phyloP scores from a whole-genome alignment of 2,329 filamentous ascomycete genomes.

The Fusarium cyanostomum region DNA sequence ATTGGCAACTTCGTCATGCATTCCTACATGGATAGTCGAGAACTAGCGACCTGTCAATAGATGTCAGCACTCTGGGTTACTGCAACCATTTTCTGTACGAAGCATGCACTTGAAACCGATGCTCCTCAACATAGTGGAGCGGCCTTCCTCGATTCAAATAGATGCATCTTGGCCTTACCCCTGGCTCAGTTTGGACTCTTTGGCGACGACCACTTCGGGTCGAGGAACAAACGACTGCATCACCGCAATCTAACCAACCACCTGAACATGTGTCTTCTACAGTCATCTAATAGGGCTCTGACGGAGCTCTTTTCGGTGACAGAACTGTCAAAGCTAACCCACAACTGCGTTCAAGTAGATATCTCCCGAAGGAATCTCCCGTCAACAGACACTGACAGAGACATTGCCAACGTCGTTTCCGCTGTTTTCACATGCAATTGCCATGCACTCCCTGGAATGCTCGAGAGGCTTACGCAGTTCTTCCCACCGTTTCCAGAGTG shows the following conservation, averaged over 20 bases:
- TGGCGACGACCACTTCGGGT: background rate
- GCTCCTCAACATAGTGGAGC: background rate
- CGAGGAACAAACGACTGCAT: background rate
- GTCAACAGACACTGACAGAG: too few relatives aligned
- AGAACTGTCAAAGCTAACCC: background rate
- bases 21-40: background rate
- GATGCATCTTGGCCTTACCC: background rate
- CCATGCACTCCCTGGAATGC: background rate
- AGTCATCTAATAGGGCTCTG: slow-evolving; percentile 4
- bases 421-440: too few relatives aligned
- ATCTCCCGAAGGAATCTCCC: background rate
- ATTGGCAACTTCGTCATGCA: background rate
- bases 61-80: background rate
- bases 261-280: slow-evolving; percentile 9
- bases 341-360: background rate
- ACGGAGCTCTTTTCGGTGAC: background rate
- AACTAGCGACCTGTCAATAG: background rate
- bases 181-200: background rate
- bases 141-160: background rate
- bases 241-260: slow-evolving; percentile 13
- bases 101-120: background rate
- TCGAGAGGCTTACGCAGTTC: background rate
- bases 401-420: too few relatives aligned
- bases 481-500: background rate
- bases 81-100: slow-evolving; percentile 3